Base-by-base conservation (phyloP, 2,329 filamentous ascomycete genomes). In the Pseudogymnoascus sp. region DNA sequence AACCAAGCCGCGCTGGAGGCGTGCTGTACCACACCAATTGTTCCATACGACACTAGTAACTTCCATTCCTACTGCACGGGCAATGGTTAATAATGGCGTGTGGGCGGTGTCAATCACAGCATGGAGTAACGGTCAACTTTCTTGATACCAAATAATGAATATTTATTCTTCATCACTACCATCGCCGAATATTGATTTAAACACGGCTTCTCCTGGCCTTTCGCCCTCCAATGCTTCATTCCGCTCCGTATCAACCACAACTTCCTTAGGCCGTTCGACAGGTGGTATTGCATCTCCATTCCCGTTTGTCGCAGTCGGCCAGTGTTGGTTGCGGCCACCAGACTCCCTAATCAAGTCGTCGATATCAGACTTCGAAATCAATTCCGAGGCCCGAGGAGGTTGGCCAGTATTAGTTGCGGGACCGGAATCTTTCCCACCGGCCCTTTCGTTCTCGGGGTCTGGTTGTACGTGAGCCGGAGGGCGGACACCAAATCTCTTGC, bases 111-210 rank as follows among this genome's bases (percentile, higher is more conserved):
- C 5, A 33, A 56, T 56, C 50, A 56, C 10, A 22, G 50, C 16
- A 19, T 19, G 14, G 6, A 56, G 50, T 28, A 56, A 56, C 28
- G 28, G 16, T 6, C n/a, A 33, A 35, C 5, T 19, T 56, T 14
- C 4, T 35, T 33, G 28, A 35, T 56, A 56, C 0, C 11, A 19
- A 22, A 59, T 59, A 60, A 61, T 62, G 14, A 19, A 35, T 53
- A 28, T 56, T 8, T 65, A 62, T 24, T 72, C 72, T 46, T 91
- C 89, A 69, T 91, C 89, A 67, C 89, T 88, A 71, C 89, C 89
- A 73, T 92, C 91, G 5, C 93, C 93, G 82, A 98, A 98, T 31
- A 98, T 92, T n/a, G 91, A 90, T 68, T 85, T 90, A 70, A 97
- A 92, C 0, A 97, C 87, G 46, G 89, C 90, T 59, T 93, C 90